These are phyloP conservation scores for Serendipita sp. DNA, from an alignment of 768 basidiomycete species.

Conservation along the genomic window DNA sequence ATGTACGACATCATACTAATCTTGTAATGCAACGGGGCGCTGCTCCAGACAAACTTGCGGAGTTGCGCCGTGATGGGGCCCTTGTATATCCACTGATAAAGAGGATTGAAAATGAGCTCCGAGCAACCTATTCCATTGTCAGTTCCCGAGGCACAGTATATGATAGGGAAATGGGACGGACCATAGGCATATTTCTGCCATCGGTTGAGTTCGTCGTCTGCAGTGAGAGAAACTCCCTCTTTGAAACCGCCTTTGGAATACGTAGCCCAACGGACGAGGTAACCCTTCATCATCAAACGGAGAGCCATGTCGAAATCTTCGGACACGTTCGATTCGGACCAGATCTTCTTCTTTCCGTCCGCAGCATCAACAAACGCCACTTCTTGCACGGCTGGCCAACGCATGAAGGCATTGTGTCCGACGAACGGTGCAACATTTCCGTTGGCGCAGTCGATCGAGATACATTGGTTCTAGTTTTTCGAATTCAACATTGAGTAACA, in stretches of 20 bases:
- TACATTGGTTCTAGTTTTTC: not conserved
- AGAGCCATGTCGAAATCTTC: slow-evolving; percentile 77
- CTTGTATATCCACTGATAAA: slow-evolving; percentile 18
- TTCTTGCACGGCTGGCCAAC: slow-evolving; percentile 82
- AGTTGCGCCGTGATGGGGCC: slow-evolving; percentile 20
- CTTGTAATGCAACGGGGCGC: slow-evolving; percentile 8
- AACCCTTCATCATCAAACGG: slow-evolving; percentile 30
- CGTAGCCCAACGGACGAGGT: slow-evolving; percentile 15
- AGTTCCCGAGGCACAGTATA: too few relatives aligned
- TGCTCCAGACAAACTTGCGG: slow-evolving; percentile 5
- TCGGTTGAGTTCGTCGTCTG: slow-evolving; percentile 26
- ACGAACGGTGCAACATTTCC: slow-evolving; percentile 75
- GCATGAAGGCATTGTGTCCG: slow-evolving; percentile 76
- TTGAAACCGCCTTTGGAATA: slow-evolving; percentile 24
- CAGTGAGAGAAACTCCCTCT: slow-evolving; percentile 25
- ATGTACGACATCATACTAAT: slow-evolving; percentile 7
- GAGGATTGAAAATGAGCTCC: slow-evolving; percentile 23
- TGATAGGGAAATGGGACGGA: not conserved
- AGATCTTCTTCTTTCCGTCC: slow-evolving; percentile 54
- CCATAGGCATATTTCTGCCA: slow-evolving; percentile 22
- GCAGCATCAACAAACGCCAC: slow-evolving; percentile 54
- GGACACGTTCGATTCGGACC: slow-evolving; percentile 69
- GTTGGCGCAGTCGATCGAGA: slow-evolving; percentile 35
- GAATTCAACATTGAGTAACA: not conserved
- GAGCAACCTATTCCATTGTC: slow-evolving; percentile 8